Evolutionary conservation across 23 red algal genomes (phyloP).

Genomic region (Pyropia haitanensis): DNA sequence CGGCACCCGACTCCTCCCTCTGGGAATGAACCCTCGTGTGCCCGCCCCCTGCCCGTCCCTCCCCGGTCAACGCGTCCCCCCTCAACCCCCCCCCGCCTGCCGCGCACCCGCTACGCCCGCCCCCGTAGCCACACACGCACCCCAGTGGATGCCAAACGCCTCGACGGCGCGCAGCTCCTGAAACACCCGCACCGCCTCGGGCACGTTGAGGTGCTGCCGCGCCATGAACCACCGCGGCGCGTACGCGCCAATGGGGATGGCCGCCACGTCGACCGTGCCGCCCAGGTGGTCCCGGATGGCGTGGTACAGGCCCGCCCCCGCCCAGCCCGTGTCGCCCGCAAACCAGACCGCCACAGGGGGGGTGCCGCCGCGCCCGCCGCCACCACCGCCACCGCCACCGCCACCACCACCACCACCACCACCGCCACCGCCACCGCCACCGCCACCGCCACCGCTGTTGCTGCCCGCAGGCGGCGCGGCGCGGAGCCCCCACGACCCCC

Average conservation of each 20-base stretch:
- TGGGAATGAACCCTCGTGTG: no score
- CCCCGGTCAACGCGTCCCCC: no score
- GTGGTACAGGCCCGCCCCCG: not conserved
- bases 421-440: no score
- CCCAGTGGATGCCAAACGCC: constrained; percentile 23
- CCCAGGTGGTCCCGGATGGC: not conserved
- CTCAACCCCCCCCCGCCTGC: no score
- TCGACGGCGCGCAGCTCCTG: constrained; percentile 12
- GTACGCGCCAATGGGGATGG: constrained; percentile 55
- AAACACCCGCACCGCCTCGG: constrained; percentile 28
- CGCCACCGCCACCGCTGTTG: no score
- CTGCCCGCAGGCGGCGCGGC: not conserved
- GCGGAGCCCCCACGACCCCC: constrained; percentile 1
- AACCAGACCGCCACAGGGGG: constrained; percentile 3
- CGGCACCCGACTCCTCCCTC: no score
- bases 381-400: no score
- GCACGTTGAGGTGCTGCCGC: constrained; percentile 19
- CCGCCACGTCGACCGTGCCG: constrained; percentile 25
- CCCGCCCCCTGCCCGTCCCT: no score
- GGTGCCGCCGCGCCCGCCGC: no score
- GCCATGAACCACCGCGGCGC: constrained; percentile 39
- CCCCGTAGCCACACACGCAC: no score
- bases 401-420: no score
- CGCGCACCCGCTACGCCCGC: no score
- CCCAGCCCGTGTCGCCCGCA: constrained; percentile 14